A percentile compares a stretch with the other conserved stretches of the same genome.
These are phyloP conservation scores for Paracamarosporium sp. DNA, from an alignment of 2,329 filamentous ascomycete genomes.

Conservation along the genomic window DNA sequence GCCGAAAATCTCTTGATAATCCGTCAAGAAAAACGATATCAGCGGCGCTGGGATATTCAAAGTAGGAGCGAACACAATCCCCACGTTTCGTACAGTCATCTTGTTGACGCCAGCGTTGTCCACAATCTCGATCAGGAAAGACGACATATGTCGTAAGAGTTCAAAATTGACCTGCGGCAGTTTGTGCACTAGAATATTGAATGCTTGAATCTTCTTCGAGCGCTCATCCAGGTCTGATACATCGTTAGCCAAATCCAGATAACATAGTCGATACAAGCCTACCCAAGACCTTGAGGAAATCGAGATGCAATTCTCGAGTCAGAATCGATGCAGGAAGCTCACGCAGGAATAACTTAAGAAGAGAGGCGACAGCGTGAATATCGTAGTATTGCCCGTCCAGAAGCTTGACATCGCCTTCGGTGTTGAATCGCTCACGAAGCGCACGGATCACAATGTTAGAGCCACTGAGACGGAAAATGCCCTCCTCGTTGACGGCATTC, in stretches of 20 bases:
- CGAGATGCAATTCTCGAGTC: conserved; percentile 86
- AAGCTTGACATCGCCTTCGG: conserved; percentile 88
- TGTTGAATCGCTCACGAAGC: conserved; percentile 91
- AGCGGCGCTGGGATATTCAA: conserved; percentile 95
- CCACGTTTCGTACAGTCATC: conserved; percentile 96
- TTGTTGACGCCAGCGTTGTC: conserved; percentile 91
- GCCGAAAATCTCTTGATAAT: conserved; percentile 86
- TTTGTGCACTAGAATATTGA: conserved; percentile 79
- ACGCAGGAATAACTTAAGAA: conserved; percentile 91
- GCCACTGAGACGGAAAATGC: conserved; percentile 96
- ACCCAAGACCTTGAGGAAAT: conserved; percentile 82
- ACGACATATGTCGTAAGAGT: conserved; percentile 82
- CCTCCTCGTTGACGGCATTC: conserved; percentile 84
- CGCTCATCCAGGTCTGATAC: conserved; percentile 72
- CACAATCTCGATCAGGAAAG: conserved; percentile 90
- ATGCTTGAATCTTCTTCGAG: conserved; percentile 75
- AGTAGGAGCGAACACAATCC: conserved; percentile 97
- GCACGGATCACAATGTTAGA: conserved; percentile 93
- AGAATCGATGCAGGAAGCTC: conserved; percentile 91
- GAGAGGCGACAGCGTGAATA: conserved; percentile 91
- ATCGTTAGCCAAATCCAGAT: conserved; percentile 23
- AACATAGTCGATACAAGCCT: conserved; percentile 30
- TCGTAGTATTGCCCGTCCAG: conserved; percentile 89
- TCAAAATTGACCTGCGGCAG: conserved; percentile 82
- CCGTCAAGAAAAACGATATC: conserved; percentile 91